Evolutionary conservation across 2,329 filamentous ascomycete species (phyloP).

Genomic region (Boeremia lycopersici): DNA sequence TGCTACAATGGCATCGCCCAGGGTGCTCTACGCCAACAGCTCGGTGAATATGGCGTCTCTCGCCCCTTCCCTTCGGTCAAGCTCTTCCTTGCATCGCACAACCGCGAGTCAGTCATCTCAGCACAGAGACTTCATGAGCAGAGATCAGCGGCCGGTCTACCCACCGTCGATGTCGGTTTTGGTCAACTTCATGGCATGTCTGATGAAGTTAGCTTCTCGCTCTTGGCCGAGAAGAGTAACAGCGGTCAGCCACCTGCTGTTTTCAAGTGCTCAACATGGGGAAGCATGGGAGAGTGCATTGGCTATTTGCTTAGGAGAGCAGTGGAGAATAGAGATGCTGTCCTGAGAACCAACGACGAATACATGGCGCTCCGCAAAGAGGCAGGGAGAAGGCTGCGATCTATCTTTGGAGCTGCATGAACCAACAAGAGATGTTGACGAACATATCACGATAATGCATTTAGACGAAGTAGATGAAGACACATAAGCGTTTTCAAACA

Average conservation of each 20-base stretch:
- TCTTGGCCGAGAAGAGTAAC: conserved; percentile 30
- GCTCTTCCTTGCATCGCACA: conserved; percentile 82
- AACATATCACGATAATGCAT: not conserved
- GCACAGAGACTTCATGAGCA: conserved; percentile 55
- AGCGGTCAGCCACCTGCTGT: conserved; percentile 52
- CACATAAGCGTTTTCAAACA: not conserved
- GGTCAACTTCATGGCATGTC: conserved; percentile 95
- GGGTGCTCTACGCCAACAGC: conserved; percentile 50
- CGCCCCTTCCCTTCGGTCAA: conserved; percentile 52
- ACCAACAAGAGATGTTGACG: not conserved
- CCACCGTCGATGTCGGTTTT: conserved; percentile 62
- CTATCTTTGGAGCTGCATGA: conserved; percentile 16
- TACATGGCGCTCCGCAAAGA: conserved; percentile 35
- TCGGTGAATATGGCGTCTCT: conserved; percentile 30
- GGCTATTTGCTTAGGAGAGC: conserved; percentile 69
- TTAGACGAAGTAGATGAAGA: not conserved
- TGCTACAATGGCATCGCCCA: conserved; percentile 73
- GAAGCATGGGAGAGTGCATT: conserved; percentile 72
- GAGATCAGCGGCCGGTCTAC: conserved; percentile 45
- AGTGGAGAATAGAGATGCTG: conserved; percentile 66
- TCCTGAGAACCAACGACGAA: conserved; percentile 52
- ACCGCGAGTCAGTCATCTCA: conserved; percentile 70
- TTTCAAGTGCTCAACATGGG: conserved; percentile 65
- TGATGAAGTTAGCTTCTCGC: conserved; percentile 76
- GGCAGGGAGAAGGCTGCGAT: conserved; percentile 27